A percentile compares a stretch with the other conserved stretches of the same genome.
phyloP scores from a whole-genome alignment of 2,329 filamentous ascomycete species.

The Lachnellula occidentalis region DNA sequence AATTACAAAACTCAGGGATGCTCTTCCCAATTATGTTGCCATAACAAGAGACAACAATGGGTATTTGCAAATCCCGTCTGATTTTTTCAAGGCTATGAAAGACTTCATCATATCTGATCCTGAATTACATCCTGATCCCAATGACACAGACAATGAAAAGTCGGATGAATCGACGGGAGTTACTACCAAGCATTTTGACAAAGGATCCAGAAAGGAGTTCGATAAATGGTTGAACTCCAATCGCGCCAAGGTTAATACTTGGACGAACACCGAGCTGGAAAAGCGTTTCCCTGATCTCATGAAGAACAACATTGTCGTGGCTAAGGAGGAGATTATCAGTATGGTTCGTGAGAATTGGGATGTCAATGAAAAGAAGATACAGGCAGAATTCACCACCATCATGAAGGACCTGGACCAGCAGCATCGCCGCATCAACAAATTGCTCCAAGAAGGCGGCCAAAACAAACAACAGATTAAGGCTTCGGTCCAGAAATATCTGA shows the following conservation, averaged over 20 bases:
- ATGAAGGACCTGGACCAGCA: slow-evolving; percentile 13
- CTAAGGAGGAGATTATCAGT: slow-evolving; percentile 64
- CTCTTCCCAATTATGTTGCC: slow-evolving; percentile 53
- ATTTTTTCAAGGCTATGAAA: slow-evolving; percentile 61
- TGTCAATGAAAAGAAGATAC: slow-evolving; percentile 14
- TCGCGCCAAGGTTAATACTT: slow-evolving; percentile 6
- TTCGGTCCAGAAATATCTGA: slow-evolving; percentile 14
- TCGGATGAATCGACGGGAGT: background rate
- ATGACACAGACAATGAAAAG: slow-evolving; percentile 17
- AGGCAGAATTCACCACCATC: slow-evolving; percentile 14
- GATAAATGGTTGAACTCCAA: slow-evolving; percentile 16
- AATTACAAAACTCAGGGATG: slow-evolving; percentile 35
- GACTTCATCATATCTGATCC: slow-evolving; percentile 45
- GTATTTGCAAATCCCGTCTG: slow-evolving; percentile 47
- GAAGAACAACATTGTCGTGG: slow-evolving; percentile 16
- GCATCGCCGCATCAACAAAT: slow-evolving; percentile 8
- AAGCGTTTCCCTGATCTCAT: slow-evolving; percentile 17
- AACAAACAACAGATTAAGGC: slow-evolving; percentile 15
- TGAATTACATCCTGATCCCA: slow-evolving; percentile 4
- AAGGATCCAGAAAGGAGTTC: slow-evolving; percentile 5
- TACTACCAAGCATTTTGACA: slow-evolving; percentile 8
- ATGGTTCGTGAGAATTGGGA: slow-evolving; percentile 80
- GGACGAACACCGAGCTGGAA: slow-evolving; percentile 15
- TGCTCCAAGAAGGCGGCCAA: slow-evolving; percentile 8
- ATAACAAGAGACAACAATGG: slow-evolving; percentile 49